phyloP scores from a whole-genome alignment of 2,329 filamentous ascomycete species.

The Fusarium continuum region DNA sequence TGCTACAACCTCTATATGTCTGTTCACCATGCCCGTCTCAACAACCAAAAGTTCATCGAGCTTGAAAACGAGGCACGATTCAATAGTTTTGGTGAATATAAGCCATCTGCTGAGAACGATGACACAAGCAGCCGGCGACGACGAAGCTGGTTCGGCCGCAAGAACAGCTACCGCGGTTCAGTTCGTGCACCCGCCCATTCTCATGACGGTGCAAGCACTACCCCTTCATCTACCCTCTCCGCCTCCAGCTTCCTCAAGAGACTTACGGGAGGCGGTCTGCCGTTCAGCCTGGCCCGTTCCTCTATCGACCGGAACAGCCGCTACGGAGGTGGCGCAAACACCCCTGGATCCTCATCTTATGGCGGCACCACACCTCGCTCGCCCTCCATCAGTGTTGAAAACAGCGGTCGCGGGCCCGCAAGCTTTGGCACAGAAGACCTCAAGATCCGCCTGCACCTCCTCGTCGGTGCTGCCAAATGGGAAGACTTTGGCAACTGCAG shows the following conservation, averaged over 20 bases:
- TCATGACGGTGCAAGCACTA: constrained; percentile 77
- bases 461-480: constrained; percentile 83
- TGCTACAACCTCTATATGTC: constrained; percentile 84
- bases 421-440: constrained; percentile 75
- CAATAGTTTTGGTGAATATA: constrained; percentile 74
- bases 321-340: constrained; percentile 69
- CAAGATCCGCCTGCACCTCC: constrained; percentile 85
- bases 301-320: constrained; percentile 69
- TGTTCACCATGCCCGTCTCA: constrained; percentile 88
- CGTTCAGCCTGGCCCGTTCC: constrained; percentile 84
- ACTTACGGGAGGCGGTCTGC: constrained; percentile 74
- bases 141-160: constrained; percentile 68
- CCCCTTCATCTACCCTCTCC: constrained; percentile 66
- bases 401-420: constrained; percentile 61
- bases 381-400: constrained; percentile 65
- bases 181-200: constrained; percentile 71
- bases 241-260: constrained; percentile 83
- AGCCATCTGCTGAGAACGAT: constrained; percentile 59
- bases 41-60: constrained; percentile 87
- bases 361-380: constrained; percentile 62
- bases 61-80: constrained; percentile 73
- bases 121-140: constrained; percentile 58
- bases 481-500: constrained; percentile 87
- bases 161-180: constrained; percentile 72
- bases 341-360: constrained; percentile 63